These are phyloP conservation scores for Cardamine chenopodiifolia DNA, from an alignment of 345 rosid genomes.

Conservation along the genomic window DNA sequence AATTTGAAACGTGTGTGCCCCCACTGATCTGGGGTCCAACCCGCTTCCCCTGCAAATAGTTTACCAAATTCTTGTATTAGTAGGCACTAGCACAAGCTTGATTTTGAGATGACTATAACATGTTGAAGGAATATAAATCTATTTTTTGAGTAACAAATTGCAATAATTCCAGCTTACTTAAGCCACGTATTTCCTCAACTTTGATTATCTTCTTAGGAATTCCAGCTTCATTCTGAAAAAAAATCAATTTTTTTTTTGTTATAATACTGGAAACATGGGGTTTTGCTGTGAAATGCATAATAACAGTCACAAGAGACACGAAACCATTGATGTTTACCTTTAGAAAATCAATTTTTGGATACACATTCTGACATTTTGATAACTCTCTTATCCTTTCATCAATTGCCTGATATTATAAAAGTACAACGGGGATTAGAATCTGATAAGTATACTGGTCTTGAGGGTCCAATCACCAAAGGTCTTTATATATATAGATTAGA, in stretches of 20 bases:
- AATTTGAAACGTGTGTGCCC: slow-evolving; percentile 82
- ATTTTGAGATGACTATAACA: slow-evolving; percentile 1
- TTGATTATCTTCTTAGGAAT: slow-evolving; percentile 69
- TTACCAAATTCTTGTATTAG: slow-evolving; percentile 19
- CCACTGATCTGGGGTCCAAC: slow-evolving; percentile 98
- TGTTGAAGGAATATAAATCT: neutral
- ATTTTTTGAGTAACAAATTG: slow-evolving; percentile 12
- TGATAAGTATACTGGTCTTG: slow-evolving; percentile 3
- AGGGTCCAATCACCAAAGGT: slow-evolving; percentile 5
- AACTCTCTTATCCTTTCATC: slow-evolving; percentile 96
- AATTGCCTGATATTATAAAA: slow-evolving; percentile 64
- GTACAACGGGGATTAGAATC: slow-evolving; percentile 22
- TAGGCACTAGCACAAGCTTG: slow-evolving; percentile 8
- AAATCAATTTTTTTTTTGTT: neutral
- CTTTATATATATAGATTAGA: neutral
- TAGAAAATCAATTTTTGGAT: slow-evolving; percentile 72
- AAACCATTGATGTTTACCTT: slow-evolving; percentile 55
- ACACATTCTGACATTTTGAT: slow-evolving; percentile 84
- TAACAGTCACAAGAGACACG: slow-evolving; percentile 13
- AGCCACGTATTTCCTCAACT: slow-evolving; percentile 89
- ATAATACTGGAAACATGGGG: slow-evolving; percentile 5
- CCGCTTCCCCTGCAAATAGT: slow-evolving; percentile 78
- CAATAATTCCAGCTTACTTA: slow-evolving; percentile 64
- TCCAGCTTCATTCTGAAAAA: slow-evolving; percentile 82
- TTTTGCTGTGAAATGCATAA: slow-evolving; percentile 4